Evolutionary conservation across 257 asterid genomes (phyloP).

Genomic region (Hygrophila difformis): DNA sequence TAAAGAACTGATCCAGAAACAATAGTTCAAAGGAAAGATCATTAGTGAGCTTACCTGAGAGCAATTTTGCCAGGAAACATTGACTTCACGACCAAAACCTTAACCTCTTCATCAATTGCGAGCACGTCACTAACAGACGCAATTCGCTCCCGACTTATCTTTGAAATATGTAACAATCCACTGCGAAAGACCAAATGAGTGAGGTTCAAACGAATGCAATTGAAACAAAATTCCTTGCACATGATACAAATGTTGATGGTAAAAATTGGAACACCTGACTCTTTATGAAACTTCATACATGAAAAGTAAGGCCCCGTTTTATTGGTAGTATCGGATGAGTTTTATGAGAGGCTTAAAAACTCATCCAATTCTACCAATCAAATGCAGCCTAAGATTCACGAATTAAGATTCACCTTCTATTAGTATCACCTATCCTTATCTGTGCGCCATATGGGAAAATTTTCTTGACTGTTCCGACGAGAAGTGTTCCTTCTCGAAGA

Average conservation of each 20-base stretch:
- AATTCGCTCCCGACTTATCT: conserved; percentile 43
- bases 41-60: conserved; percentile 48
- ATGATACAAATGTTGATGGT: neutral
- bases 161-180: conserved; percentile 89
- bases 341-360: too few species aligned
- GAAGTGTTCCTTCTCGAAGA: conserved; percentile 80
- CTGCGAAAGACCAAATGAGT: conserved; percentile 28
- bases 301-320: too few species aligned
- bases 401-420: conserved; percentile 57
- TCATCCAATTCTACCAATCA: neutral
- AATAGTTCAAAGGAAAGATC: neutral
- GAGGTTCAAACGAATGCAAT: neutral
- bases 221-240: neutral
- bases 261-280: too few species aligned
- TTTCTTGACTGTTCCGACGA: conserved; percentile 77
- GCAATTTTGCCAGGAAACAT: conserved; percentile 74
- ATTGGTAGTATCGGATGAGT: too few species aligned
- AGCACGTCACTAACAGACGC: conserved; percentile 57
- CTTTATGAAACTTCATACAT: too few species aligned
- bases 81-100: conserved; percentile 73
- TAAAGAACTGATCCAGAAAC: neutral
- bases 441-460: conserved; percentile 87
- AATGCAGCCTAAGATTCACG: neutral
- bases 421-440: conserved; percentile 77
- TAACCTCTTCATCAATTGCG: conserved; percentile 67